Evolutionary conservation across 768 basidiomycete species (phyloP), one percentile per base, ranked within the genome.

Genomic region (Amanita thiersii): DNA sequence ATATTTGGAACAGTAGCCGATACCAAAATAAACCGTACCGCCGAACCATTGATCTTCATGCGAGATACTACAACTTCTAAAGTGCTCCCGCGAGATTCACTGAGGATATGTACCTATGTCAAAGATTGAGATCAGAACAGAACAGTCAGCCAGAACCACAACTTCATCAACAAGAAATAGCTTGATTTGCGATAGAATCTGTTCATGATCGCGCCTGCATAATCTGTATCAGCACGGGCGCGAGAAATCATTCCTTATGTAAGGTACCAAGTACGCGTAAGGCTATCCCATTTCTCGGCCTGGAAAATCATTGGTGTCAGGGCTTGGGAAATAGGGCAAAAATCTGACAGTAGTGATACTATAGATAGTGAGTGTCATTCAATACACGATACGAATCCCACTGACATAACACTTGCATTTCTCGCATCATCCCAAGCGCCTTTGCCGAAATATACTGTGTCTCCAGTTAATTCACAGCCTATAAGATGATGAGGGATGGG

Each of bases 241-340:
- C 4, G 20, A 18, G 43, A 40, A 10, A 47, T n/a, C 18, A 32
- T 23, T 26, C 14, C 36, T 5, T 7, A 20, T 9, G 14, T 33
- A 21, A 29, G 9, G 12, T 47, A 86, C 89, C 86, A 93, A 52
- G 79, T 85, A 32, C 94, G 71, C 4, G 93, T 97, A 43, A 99
- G 61, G 37, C 87, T 86, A 51, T 98, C 94, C 85, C 90, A 93
- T 61, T 99, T 99, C 62, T 99, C 94, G 2, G 86, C 88, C 85
- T 91, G 50, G 9, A 31, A 21, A 18, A 19, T 30, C 30, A 18
- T 40, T 17, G 11, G 25, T 15, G 37, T 14, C 26, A 47, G 40
- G 3, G 7, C 7, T 24, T 15, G 4, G 15, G 14, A 25, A 33
- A 14, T 5, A 28, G 25, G 18, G 35, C n/a, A 39, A 14, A 20